Evolutionary conservation across 805 yeast species (phyloP), one percentile per base, ranked within the genome.

Genomic region (Lipomyces lipofer): DNA sequence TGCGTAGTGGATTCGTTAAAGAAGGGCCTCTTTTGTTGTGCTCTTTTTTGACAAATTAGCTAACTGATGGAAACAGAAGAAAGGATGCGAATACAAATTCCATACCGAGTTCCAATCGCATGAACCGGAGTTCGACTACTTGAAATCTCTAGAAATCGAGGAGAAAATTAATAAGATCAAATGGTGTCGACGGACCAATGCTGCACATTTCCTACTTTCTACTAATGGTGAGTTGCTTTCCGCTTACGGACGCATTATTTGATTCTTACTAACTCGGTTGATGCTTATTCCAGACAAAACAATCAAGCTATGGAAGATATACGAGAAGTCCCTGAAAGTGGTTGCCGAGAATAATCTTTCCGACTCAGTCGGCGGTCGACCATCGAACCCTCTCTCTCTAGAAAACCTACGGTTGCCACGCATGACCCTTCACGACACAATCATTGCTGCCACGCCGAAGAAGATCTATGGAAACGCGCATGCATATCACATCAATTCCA

Each of bases 61-160:
- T 12, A 6, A 33, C 24, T 19, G n/a, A 22, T 12, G 5, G 15
- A n/a, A 32, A 19, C 47, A 61, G 60, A 82, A 83, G 71, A 85
- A 79, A 66, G 79, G 77, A 47, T 91, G 97, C 71, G 99, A 95
- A 71, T 95, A 94, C 74, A 83, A 89, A 67, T 94, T 94, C 73
- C 85, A 88, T 67, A 94, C 98, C 19, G 99, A 94, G 71, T 94
- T 94, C 73, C 99, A 94, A 76, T 82, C 90, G 69, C 99, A 94
- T 73, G 99, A 94, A 72, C 97, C 98, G 8, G 99, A 94, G 72
- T 94, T 94, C 68, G 99, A 94, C 73, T 94, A 94, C 73, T 78
- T 94, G 62, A 94, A 95, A 74, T 86, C 96, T 22, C 77, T 94
- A 62, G 99, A 95, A 73, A 95, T 94, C 67, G 99, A 94, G 73